A percentile compares a stretch with the other conserved stretches of the same genome.
phyloP scores from a whole-genome alignment of 371 early-diverging fungal species.

The Haplosporangium sp. region DNA sequence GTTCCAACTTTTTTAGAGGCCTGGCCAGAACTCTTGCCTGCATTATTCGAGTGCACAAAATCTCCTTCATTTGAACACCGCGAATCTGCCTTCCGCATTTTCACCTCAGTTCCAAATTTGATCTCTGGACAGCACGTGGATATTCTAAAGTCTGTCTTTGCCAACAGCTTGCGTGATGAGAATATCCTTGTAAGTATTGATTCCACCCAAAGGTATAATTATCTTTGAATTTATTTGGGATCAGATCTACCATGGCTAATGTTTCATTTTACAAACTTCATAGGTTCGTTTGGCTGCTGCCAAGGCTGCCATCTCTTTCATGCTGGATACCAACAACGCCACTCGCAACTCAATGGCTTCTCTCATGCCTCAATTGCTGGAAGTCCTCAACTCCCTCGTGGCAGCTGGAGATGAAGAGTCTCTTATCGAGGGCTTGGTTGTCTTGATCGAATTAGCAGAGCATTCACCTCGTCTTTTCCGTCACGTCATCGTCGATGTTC shows the following conservation, averaged over 20 bases:
- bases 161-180: slow-evolving; percentile 77
- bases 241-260: slow-evolving; percentile 6
- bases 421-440: slow-evolving; percentile 80
- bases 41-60: slow-evolving; percentile 84
- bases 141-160: slow-evolving; percentile 78
- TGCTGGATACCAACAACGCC: slow-evolving; percentile 74
- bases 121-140: slow-evolving; percentile 78
- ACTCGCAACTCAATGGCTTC: slow-evolving; percentile 69
- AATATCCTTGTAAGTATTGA: slow-evolving; percentile 39
- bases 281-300: slow-evolving; percentile 89
- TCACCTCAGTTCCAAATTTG: slow-evolving; percentile 83
- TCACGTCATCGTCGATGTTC: slow-evolving; percentile 75
- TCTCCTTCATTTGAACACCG: slow-evolving; percentile 80
- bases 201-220: neutral
- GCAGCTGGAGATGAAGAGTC: slow-evolving; percentile 74
- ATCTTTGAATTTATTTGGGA: neutral
- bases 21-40: slow-evolving; percentile 87
- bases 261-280: neutral
- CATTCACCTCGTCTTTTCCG: slow-evolving; percentile 83
- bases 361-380: slow-evolving; percentile 87
- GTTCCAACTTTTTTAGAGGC: slow-evolving; percentile 54
- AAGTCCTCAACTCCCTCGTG: slow-evolving; percentile 59
- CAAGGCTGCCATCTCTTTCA: slow-evolving; percentile 87
- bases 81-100: slow-evolving; percentile 91
- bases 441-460: slow-evolving; percentile 92